These are phyloP conservation scores for Celoporthe dispersa DNA, from an alignment of 2,329 filamentous ascomycete genomes.

Conservation along the genomic window DNA sequence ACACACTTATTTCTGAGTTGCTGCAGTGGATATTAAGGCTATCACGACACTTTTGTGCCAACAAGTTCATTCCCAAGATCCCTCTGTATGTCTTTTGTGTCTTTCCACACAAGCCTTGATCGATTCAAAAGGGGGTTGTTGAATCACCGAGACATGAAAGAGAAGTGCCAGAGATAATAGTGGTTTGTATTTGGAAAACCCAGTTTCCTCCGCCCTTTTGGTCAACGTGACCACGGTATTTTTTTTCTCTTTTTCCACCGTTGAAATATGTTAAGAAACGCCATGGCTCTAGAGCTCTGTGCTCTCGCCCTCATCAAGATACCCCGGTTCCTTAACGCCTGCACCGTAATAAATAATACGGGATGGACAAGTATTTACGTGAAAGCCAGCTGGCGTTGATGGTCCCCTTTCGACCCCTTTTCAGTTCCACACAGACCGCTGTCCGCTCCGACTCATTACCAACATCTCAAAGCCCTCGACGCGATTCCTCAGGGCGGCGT, in stretches of 20 bases:
- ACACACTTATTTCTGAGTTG: too few species aligned
- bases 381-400: neutral
- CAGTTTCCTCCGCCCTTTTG: neutral
- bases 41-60: too few species aligned
- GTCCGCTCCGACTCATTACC: conserved; percentile 35
- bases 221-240: neutral
- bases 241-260: too few species aligned
- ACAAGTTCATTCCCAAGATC: too few species aligned
- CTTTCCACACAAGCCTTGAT: too few species aligned
- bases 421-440: conserved; percentile 32
- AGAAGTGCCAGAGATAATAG: neutral
- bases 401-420: neutral
- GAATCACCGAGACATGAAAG: neutral
- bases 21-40: too few species aligned
- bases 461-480: conserved; percentile 41
- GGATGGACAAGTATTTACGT: neutral
- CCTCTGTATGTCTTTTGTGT: too few species aligned
- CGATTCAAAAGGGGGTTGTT: too few species aligned
- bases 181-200: neutral
- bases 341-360: neutral
- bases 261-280: neutral
- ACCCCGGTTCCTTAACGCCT: neutral
- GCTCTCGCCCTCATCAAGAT: neutral
- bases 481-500: conserved; percentile 46
- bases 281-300: neutral